These are phyloP conservation scores for Macaranga tanarius DNA, from an alignment of 441 rosid species.

Conservation along the genomic window DNA sequence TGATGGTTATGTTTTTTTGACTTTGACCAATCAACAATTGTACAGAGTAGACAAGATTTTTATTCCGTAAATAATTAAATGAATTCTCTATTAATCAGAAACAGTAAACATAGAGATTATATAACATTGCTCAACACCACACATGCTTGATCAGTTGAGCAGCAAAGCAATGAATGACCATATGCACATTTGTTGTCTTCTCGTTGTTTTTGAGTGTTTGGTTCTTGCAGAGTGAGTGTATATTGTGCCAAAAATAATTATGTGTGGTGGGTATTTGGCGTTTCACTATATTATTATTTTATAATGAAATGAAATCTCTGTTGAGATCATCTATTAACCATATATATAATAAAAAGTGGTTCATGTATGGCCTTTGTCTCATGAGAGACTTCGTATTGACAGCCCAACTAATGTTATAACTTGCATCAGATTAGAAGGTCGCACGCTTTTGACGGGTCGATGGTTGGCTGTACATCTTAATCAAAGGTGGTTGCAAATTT, in stretches of 20 bases:
- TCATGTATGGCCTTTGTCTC: not conserved
- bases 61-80: too few species aligned
- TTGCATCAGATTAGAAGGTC: not conserved
- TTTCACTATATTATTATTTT: not conserved
- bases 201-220: constrained; percentile 24
- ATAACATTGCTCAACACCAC: constrained; percentile 24
- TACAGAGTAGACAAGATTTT: too few species aligned
- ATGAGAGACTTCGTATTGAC: constrained; percentile 18
- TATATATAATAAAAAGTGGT: not conserved
- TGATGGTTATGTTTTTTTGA: constrained; percentile 3
- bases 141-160: constrained; percentile 11
- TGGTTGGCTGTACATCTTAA: constrained; percentile 17
- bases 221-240: constrained; percentile 1
- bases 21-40: constrained; percentile 20
- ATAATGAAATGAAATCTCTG: not conserved
- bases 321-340: not conserved
- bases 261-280: not conserved
- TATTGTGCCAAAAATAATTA: not conserved
- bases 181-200: constrained; percentile 23
- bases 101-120: constrained; percentile 20
- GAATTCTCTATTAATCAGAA: too few species aligned
- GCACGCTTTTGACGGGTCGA: constrained; percentile 24
- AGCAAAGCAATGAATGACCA: constrained; percentile 2
- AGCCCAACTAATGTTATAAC: constrained; percentile 14
- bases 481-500: not conserved